Base-by-base conservation (phyloP, 257 asterid genomes). In the Echium plantagineum region DNA sequence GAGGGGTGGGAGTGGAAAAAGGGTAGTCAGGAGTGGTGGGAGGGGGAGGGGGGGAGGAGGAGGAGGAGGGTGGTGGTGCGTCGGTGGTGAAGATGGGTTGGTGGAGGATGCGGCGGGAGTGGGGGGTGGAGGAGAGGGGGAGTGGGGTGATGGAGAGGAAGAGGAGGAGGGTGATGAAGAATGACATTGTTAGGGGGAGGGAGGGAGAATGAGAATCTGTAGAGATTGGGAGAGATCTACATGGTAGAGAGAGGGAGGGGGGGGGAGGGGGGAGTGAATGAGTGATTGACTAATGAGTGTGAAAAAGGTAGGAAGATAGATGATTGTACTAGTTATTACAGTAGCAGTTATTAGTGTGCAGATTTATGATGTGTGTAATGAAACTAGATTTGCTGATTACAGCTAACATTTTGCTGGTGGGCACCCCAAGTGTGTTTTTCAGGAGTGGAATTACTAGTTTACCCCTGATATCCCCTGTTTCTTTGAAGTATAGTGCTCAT, bases 21-120 rank as follows among this genome's bases (percentile, higher is more conserved):
- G 79, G 96, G 78, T 60, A 71, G 54, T 75, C 72, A 5, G 87
- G 83, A 24, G 76, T 26, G 51, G 70, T 8, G 21, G 87, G 38
- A 48, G 89, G 71, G 7, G 81, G 57, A 6, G 90, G 84, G 79
- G 68, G 13, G 69, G 55, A 24, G 56, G 47, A 3, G 83, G 83
- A n/a, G n/a, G n/a, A n/a, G n/a, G n/a, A 35, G 28, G 77, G 84
- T 9, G 60, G 68, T 0, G 42, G 0, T 9, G 82, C 59, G 49
- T 73, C 85, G 53, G 61, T 62, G 0, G 93, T 85, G 59, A 69
- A 68, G 75, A 83, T 76, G 13, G 93, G 87, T 53, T 83, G 85
- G 80, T 86, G 95, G 60, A 86, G 93, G 63, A 78, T 70, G 60
- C 89, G 93, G 74, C 95, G 95, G 26, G 26, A 3, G 46, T 67